These are phyloP conservation scores for Marasmius sp. DNA, from an alignment of 1,284 basidiomycete species.

Conservation along the genomic window DNA sequence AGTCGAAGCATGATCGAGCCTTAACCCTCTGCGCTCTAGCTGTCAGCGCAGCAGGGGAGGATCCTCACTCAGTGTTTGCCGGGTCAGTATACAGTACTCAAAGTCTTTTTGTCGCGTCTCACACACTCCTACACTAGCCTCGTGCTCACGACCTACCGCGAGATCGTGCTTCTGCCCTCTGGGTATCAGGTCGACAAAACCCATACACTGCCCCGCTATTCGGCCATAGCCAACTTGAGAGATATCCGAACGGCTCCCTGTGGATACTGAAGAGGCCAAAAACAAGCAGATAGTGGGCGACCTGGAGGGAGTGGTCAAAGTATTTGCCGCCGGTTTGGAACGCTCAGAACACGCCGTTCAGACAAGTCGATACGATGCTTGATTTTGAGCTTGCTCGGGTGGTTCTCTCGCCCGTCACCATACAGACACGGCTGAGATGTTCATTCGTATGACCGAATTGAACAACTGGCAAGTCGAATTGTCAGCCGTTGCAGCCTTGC, in stretches of 20 bases:
- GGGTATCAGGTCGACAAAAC: conserved; percentile 78
- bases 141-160: conserved; percentile 77
- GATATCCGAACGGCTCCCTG: conserved; percentile 67
- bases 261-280: conserved; percentile 83
- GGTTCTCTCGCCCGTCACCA: conserved; percentile 60
- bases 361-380: conserved; percentile 73
- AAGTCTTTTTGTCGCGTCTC: not conserved
- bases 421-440: conserved; percentile 63
- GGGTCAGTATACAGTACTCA: conserved; percentile 44
- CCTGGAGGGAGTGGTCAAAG: conserved; percentile 59
- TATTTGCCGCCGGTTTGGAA: conserved; percentile 57
- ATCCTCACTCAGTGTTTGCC: conserved; percentile 71
- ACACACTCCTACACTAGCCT: conserved; percentile 41
- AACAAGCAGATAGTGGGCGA: conserved; percentile 70
- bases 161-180: conserved; percentile 64
- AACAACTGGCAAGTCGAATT: conserved; percentile 60
- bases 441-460: conserved; percentile 61
- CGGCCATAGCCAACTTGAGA: conserved; percentile 54
- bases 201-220: too few species aligned
- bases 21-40: conserved; percentile 69
- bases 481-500: not conserved
- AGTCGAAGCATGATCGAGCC: conserved; percentile 67
- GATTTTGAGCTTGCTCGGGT: conserved; percentile 82
- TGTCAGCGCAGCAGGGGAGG: conserved; percentile 61
- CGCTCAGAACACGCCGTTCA: conserved; percentile 43